These are phyloP conservation scores for Talaromyces sp. DNA, from an alignment of 2,329 filamentous ascomycete species.

Conservation along the genomic window DNA sequence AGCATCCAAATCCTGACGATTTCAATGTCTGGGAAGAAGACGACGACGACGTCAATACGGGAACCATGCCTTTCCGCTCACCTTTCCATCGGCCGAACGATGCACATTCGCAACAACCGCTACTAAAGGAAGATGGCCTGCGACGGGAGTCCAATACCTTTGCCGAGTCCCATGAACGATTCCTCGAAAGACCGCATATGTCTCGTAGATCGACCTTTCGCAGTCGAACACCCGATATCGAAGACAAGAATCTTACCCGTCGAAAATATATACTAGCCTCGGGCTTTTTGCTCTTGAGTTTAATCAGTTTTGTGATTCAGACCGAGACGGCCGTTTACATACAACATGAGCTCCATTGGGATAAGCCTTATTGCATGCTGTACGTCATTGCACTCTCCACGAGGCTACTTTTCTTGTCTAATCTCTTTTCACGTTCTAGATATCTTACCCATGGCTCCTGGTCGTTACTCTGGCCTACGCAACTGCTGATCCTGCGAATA, in stretches of 20 bases:
- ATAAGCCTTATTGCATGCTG: constrained; percentile 99
- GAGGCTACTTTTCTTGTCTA: not conserved
- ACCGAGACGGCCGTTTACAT: constrained; percentile 95
- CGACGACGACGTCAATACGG: constrained; percentile 23
- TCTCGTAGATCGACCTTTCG: constrained; percentile 65
- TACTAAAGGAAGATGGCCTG: constrained; percentile 49
- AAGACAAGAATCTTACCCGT: constrained; percentile 62
- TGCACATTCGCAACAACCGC: constrained; percentile 50
- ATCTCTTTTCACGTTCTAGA: constrained; percentile 32
- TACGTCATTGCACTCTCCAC: constrained; percentile 42
- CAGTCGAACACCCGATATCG: constrained; percentile 68
- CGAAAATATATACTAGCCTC: constrained; percentile 84
- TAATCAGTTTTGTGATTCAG: constrained; percentile 87
- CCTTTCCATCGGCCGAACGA: constrained; percentile 46
- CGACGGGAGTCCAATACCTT: constrained; percentile 35
- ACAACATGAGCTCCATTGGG: constrained; percentile 85
- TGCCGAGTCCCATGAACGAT: constrained; percentile 32
- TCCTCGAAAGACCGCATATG: constrained; percentile 39
- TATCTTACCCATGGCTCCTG: constrained; percentile 94
- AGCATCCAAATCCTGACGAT: constrained; percentile 9
- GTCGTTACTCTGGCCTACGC: constrained; percentile 80
- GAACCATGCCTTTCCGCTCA: constrained; percentile 47
- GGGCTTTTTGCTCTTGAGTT: constrained; percentile 75
- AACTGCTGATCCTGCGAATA: constrained; percentile 73
- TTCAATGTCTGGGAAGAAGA: constrained; percentile 11